Evolutionary conservation across 2,329 filamentous ascomycete species (phyloP).

Genomic region (Herpotrichia juniperi): DNA sequence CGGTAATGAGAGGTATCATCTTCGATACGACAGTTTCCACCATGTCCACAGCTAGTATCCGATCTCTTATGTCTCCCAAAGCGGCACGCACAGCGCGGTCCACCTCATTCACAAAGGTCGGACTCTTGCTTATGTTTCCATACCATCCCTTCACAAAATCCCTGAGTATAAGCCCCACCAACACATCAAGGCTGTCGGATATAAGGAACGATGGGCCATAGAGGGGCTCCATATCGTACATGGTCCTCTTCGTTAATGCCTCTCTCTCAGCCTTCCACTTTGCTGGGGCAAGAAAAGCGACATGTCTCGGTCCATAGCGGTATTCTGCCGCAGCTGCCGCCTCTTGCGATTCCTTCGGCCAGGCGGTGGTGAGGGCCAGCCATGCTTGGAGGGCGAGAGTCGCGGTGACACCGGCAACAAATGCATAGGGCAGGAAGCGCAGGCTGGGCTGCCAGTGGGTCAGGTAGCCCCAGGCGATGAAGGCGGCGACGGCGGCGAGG

Average conservation of each 20-base stretch:
- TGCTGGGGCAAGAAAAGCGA: constrained; percentile 66
- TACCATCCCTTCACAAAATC: constrained; percentile 95
- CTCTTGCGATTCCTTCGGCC: constrained; percentile 50
- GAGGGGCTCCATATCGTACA: constrained; percentile 70
- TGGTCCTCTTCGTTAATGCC: constrained; percentile 67
- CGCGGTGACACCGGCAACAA: constrained; percentile 70
- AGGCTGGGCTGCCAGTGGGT: constrained; percentile 82
- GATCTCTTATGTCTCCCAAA: constrained; percentile 72
- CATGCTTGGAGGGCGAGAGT: constrained; percentile 62
- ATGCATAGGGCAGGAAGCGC: constrained; percentile 85
- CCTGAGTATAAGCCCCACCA: constrained; percentile 76
- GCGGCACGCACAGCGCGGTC: constrained; percentile 79
- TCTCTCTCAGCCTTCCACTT: constrained; percentile 75
- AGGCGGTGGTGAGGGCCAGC: constrained; percentile 65
- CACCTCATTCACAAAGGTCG: constrained; percentile 83
- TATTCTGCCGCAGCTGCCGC: constrained; percentile 43
- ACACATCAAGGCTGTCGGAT: constrained; percentile 77
- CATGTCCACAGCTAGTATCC: constrained; percentile 77
- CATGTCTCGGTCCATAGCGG: constrained; percentile 47
- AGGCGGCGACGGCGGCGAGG: constrained; percentile 70
- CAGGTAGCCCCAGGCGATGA: constrained; percentile 87
- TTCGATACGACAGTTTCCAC: constrained; percentile 82
- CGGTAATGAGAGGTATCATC: constrained; percentile 85
- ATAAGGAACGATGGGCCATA: constrained; percentile 78
- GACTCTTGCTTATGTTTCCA: constrained; percentile 78